Evolutionary conservation across 2,329 filamentous ascomycete genomes (phyloP).

Genomic region (Trichoderma koningii): DNA sequence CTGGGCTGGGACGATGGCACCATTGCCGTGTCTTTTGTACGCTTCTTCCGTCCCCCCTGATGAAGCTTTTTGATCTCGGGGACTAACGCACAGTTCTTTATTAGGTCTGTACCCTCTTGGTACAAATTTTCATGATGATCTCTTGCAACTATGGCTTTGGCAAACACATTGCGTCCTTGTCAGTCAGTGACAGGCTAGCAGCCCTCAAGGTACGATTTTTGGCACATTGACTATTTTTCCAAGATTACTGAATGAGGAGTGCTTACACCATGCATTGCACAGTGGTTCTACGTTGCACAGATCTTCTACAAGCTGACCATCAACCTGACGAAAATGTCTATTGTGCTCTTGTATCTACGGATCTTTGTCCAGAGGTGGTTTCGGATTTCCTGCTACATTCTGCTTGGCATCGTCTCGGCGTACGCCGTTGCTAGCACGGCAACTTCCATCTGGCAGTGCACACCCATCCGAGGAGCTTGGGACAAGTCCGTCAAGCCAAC

Average conservation of each 20-base stretch:
- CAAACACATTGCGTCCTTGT: slow-evolving; percentile 43
- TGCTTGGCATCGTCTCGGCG: slow-evolving; percentile 47
- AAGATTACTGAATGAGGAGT: background rate
- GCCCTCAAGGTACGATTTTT: slow-evolving; percentile 40
- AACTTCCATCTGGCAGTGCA: slow-evolving; percentile 54
- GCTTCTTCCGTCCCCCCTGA: slow-evolving; percentile 9
- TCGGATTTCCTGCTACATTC: slow-evolving; percentile 44
- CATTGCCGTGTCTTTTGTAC: slow-evolving; percentile 47
- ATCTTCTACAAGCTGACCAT: slow-evolving; percentile 58
- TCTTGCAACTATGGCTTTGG: slow-evolving; percentile 48
- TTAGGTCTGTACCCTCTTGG: slow-evolving; percentile 41
- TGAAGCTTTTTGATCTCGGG: background rate
- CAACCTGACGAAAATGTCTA: slow-evolving; percentile 55
- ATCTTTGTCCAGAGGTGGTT: slow-evolving; percentile 55
- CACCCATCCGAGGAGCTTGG: slow-evolving; percentile 50
- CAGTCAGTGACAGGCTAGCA: slow-evolving; percentile 39
- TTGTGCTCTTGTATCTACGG: slow-evolving; percentile 55
- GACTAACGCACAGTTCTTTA: background rate
- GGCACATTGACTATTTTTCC: background rate
- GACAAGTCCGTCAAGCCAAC: slow-evolving; percentile 44
- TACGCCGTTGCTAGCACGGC: slow-evolving; percentile 50
- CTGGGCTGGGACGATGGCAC: slow-evolving; percentile 48
- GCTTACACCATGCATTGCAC: background rate
- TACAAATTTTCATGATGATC: slow-evolving; percentile 45
- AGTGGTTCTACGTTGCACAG: slow-evolving; percentile 55